These are phyloP conservation scores for Colletotrichum tofieldiae DNA, from an alignment of 2,329 filamentous ascomycete genomes.

Conservation along the genomic window DNA sequence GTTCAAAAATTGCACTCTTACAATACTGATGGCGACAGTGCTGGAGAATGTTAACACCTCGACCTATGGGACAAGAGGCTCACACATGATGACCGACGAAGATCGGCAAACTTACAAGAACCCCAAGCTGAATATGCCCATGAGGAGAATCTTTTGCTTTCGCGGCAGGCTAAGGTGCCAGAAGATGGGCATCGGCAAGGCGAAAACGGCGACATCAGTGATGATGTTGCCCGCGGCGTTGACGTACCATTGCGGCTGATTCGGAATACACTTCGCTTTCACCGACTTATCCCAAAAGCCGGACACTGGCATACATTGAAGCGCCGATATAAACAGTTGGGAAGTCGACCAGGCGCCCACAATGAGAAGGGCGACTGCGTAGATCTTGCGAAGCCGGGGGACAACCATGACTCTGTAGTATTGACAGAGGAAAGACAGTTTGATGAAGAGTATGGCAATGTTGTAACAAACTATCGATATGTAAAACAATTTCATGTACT, in stretches of 20 bases:
- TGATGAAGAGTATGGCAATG: slow-evolving; percentile 49
- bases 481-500: slow-evolving; percentile 48
- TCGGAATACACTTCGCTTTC: slow-evolving; percentile 45
- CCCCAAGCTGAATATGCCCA: slow-evolving; percentile 49
- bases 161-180: slow-evolving; percentile 45
- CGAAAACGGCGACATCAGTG: slow-evolving; percentile 48
- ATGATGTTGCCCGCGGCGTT: slow-evolving; percentile 49
- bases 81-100: not conserved
- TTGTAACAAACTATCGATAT: slow-evolving; percentile 53
- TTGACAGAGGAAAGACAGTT: slow-evolving; percentile 55
- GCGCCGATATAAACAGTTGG: slow-evolving; percentile 47
- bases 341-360: slow-evolving; percentile 49
- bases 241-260: slow-evolving; percentile 46
- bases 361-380: slow-evolving; percentile 47
- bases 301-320: slow-evolving; percentile 49
- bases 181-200: slow-evolving; percentile 48
- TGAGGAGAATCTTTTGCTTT: slow-evolving; percentile 46
- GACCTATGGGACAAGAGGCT: not conserved
- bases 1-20: slow-evolving; percentile 45
- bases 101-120: slow-evolving; percentile 47
- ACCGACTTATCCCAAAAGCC: slow-evolving; percentile 48
- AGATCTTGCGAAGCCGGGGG: slow-evolving; percentile 47
- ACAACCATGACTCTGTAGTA: slow-evolving; percentile 54
- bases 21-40: slow-evolving; percentile 46
- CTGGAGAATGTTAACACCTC: slow-evolving; percentile 21